A percentile compares a stretch with the other conserved stretches of the same genome.
Evolutionary conservation across 1,284 basidiomycete genomes (phyloP).

Genomic region (Malassezia vespertilionis): DNA sequence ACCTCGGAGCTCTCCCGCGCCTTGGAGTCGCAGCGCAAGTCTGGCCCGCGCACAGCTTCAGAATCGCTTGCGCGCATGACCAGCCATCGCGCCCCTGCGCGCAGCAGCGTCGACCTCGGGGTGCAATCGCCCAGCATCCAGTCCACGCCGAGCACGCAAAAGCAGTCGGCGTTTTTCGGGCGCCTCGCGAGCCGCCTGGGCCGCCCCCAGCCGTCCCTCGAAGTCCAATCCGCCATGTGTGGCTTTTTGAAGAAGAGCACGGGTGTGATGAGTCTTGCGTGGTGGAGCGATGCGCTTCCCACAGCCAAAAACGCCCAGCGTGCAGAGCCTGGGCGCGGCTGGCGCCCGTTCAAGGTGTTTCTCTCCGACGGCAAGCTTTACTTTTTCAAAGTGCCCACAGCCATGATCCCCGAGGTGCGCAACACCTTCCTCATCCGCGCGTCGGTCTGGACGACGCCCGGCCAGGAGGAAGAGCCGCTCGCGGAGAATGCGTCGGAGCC

Average conservation of each 20-base stretch:
- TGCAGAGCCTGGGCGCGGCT: slow-evolving; percentile 23
- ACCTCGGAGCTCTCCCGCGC: no score
- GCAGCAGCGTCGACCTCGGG: no score
- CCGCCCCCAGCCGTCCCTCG: no score
- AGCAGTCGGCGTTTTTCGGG: no score
- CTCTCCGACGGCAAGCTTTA: slow-evolving; percentile 32
- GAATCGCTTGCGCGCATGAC: no score
- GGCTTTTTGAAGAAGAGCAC: slow-evolving; percentile 17
- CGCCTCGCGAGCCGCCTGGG: no score
- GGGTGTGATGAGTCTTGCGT: slow-evolving; percentile 9
- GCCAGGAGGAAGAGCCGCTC: background rate
- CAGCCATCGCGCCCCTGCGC: no score
- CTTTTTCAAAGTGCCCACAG: slow-evolving; percentile 42
- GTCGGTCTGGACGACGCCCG: slow-evolving; percentile 2
- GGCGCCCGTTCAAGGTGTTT: slow-evolving; percentile 44
- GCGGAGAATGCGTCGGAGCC: background rate
- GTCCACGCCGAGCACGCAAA: no score
- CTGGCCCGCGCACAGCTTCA: no score
- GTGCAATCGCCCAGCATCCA: no score
- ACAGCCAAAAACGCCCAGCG: background rate
- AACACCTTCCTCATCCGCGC: slow-evolving; percentile 11
- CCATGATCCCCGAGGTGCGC: slow-evolving; percentile 34
- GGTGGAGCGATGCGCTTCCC: slow-evolving; percentile 11
- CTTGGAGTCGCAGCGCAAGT: no score
- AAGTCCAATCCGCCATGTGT: background rate